A percentile compares a stretch with the other conserved stretches of the same genome.
Evolutionary conservation across 345 rosid genomes (phyloP).

Genomic region (Garcia nutans): DNA sequence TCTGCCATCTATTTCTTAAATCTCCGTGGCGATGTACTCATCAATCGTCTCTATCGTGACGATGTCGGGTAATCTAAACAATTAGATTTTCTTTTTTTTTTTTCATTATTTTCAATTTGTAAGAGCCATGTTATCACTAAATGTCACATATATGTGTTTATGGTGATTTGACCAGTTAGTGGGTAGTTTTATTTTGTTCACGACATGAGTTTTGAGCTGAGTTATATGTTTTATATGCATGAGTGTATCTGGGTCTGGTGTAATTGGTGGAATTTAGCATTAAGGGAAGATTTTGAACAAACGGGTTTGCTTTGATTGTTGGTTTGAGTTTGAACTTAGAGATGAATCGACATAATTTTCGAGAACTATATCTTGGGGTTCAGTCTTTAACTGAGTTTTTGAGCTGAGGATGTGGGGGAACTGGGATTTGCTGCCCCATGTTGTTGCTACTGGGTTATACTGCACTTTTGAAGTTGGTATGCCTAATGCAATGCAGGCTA

Average conservation of each 20-base stretch:
- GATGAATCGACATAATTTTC: not conserved
- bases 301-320: not conserved
- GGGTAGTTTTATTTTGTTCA: not conserved
- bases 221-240: not conserved
- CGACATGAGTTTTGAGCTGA: not conserved
- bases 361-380: not conserved
- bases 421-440: not conserved
- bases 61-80: constrained; percentile 73
- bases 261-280: not conserved
- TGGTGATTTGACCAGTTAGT: not conserved
- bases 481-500: not conserved
- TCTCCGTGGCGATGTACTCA: constrained; percentile 98
- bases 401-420: not conserved
- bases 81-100: no score
- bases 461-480: not conserved
- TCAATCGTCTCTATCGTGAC: constrained; percentile 95
- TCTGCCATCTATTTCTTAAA: constrained; percentile 96
- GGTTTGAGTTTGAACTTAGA: not conserved
- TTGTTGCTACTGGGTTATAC: not conserved
- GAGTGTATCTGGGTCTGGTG: not conserved
- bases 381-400: not conserved
- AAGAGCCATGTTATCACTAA: not conserved
- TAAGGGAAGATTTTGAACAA: not conserved
- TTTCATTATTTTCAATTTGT: not conserved
- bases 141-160: not conserved